Percentiles rank a stretch among this genome's conserved stretches.
phyloP scores from a whole-genome alignment of 208 protist species.

The Acanthamoeba divionensis region DNA sequence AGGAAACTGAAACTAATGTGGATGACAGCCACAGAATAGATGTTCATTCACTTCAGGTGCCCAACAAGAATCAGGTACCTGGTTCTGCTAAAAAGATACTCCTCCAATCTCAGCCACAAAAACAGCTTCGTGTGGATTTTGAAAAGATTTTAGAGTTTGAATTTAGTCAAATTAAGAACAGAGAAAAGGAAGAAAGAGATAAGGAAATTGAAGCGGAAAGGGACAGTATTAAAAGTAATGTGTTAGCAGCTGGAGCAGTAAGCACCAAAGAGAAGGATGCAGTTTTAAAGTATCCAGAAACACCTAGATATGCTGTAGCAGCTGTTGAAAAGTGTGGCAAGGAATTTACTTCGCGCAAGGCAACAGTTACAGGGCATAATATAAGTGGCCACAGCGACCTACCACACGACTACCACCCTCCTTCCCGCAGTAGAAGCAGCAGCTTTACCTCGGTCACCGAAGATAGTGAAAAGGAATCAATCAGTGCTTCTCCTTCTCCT shows the following conservation, averaged over 20 bases:
- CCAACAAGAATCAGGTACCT: background rate
- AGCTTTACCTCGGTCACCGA: background rate
- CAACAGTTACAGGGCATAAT: background rate
- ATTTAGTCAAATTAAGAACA: background rate
- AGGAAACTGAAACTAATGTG: background rate
- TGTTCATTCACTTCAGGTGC: background rate
- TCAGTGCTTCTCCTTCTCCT: too few relatives aligned
- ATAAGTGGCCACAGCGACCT: too few relatives aligned
- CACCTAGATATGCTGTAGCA: background rate
- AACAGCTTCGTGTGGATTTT: too few relatives aligned
- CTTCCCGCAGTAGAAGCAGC: too few relatives aligned
- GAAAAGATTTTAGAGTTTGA: background rate
- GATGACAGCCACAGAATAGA: background rate
- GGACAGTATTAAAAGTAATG: too few relatives aligned
- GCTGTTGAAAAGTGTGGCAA: background rate
- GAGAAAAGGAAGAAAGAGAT: background rate
- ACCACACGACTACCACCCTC: too few relatives aligned
- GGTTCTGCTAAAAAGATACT: background rate
- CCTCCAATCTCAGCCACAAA: too few relatives aligned
- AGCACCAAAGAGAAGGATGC: background rate
- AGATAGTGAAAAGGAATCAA: background rate
- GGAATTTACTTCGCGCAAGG: background rate
- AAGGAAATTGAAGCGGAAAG: too few relatives aligned
- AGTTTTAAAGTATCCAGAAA: background rate
- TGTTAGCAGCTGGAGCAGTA: background rate